These are phyloP conservation scores for Amylostereum chailletii DNA, from an alignment of 1,284 basidiomycete species.

Conservation along the genomic window DNA sequence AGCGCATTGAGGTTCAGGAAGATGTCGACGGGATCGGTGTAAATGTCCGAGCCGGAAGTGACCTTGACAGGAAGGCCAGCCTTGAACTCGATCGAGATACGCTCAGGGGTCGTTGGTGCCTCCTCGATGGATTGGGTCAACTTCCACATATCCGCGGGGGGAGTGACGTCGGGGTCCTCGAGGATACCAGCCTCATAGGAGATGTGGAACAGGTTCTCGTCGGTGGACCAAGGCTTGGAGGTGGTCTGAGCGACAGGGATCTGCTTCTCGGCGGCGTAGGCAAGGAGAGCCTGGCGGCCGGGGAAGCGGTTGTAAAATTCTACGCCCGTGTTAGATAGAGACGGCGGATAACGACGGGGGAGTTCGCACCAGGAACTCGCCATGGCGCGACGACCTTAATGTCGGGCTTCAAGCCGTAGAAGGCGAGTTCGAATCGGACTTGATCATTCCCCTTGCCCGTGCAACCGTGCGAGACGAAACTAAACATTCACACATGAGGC, in stretches of 20 bases:
- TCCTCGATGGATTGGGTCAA: slow-evolving; percentile 81
- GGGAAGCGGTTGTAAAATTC: slow-evolving; percentile 98
- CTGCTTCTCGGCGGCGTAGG: slow-evolving; percentile 81
- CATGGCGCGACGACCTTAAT: slow-evolving; percentile 99
- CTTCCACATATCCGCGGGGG: slow-evolving; percentile 99
- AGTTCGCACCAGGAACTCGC: slow-evolving; percentile 76
- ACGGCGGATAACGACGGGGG: neutral
- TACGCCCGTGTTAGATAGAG: slow-evolving; percentile 18
- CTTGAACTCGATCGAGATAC: slow-evolving; percentile 80
- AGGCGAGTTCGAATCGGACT: slow-evolving; percentile 98
- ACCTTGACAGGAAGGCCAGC: slow-evolving; percentile 84
- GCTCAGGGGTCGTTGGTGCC: slow-evolving; percentile 78
- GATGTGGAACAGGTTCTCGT: slow-evolving; percentile 99
- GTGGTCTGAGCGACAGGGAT: slow-evolving; percentile 96
- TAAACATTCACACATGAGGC: slow-evolving; percentile 20
- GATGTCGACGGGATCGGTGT: slow-evolving; percentile 93
- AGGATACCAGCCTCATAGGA: slow-evolving; percentile 99
- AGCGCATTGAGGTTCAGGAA: slow-evolving; percentile 91
- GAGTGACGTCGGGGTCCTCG: slow-evolving; percentile 93
- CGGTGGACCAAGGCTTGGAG: slow-evolving; percentile 98
- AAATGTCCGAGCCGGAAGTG: slow-evolving; percentile 43
- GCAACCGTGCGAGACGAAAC: slow-evolving; percentile 96
- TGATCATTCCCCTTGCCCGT: slow-evolving; percentile 99
- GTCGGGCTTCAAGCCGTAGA: slow-evolving; percentile 96
- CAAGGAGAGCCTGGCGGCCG: slow-evolving; percentile 87